A percentile compares a stretch with the other conserved stretches of the same genome.
Evolutionary conservation across 2,329 filamentous ascomycete genomes (phyloP).

Genomic region (Talaromyces atroroseus): DNA sequence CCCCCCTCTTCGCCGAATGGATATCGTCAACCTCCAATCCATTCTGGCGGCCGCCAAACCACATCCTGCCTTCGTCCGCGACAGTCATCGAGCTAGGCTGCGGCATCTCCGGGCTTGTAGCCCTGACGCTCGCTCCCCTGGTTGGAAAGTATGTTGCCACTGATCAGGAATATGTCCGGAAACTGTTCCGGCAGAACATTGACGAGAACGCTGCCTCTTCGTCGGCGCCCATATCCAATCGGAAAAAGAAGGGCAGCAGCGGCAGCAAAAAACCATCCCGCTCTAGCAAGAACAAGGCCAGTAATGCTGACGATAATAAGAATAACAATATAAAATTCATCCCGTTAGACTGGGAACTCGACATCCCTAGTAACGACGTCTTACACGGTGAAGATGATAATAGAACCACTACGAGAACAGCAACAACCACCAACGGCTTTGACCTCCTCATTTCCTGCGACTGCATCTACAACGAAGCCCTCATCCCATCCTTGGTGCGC

Average conservation of each 20-base stretch:
- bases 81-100: conserved; percentile 77
- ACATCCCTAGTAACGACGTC: conserved; percentile 23
- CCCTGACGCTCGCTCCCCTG: conserved; percentile 58
- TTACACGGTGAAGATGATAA: not conserved
- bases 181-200: conserved; percentile 71
- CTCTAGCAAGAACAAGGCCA: not conserved
- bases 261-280: not conserved
- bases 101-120: conserved; percentile 77
- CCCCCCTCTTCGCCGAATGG: conserved; percentile 77
- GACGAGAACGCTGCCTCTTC: conserved; percentile 34
- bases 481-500: conserved; percentile 75
- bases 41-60: conserved; percentile 48
- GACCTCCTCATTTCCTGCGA: conserved; percentile 80
- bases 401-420: not conserved
- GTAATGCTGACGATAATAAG: not conserved
- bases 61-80: conserved; percentile 51
- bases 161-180: conserved; percentile 80
- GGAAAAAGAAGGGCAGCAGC: conserved; percentile 4
- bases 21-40: conserved; percentile 54
- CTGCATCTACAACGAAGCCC: conserved; percentile 88
- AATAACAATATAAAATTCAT: conserved; percentile 48
- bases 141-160: conserved; percentile 69
- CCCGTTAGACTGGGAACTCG: conserved; percentile 76
- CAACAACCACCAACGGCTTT: conserved; percentile 46
- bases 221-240: not conserved